Base-by-base conservation (phyloP, 345 rosid species). In the Conringia planisiliqua region DNA sequence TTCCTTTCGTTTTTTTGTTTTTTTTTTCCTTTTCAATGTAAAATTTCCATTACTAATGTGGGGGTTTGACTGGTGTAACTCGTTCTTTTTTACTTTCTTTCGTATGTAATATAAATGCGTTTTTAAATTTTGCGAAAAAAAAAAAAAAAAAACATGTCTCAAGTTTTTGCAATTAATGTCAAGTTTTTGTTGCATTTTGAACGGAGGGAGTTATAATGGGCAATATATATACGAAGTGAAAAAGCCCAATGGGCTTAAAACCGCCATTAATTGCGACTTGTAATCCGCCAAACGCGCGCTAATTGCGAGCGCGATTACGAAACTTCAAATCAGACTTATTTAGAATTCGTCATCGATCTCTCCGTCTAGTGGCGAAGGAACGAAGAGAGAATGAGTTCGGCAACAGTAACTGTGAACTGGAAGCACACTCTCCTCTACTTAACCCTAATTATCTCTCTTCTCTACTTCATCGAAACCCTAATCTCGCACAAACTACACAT, bases 401-500 rank as follows among this genome's bases (percentile, higher is more conserved):
- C 20, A 50, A 66, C 47, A 4, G 16, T 6, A 17, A 33, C 16
- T 2, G 72, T 62, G 24, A 81, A 75, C 57, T 80, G 83, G 86
- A 74, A 72, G 11, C 85, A 76, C 60, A 82, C 84, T 9, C 6
- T 86, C 32, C 72, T 90, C 60, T 87, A 79, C 79, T 68, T 84
- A 20, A 14, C 71, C 33, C 27, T 74, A 27, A 83, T 93, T 40
- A 7, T 68, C 35, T 39, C 75, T 13, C 22, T 83, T 20, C 66
- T 91, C 60, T 85, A 75, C 86, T 17, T 78, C 20, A 36, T 89
- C 71, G 88, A 90, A 77, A 27, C 80, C 56, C 56, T 68, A 67
- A 73, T 87, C 73, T 70, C 81, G 0, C 71, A 50, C 56, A 85
- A 82, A 13, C 68, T 91, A 47, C 72, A 70, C 59, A 46, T 89